phyloP scores from a whole-genome alignment of 176 grass and related monocot genomes.

The Metroxylon sagu region DNA sequence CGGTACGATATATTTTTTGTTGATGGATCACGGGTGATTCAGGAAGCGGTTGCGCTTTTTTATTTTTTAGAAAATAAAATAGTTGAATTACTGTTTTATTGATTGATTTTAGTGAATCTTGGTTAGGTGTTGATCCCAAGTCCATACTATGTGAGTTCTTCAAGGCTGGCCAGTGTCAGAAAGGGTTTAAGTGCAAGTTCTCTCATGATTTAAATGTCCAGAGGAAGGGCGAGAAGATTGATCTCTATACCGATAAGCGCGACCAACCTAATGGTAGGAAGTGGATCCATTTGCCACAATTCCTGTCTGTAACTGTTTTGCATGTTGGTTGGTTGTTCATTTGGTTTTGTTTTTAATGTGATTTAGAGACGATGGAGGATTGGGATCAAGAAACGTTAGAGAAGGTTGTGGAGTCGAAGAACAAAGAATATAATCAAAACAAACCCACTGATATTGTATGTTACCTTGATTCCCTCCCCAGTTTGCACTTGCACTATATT shows the following conservation, averaged over 20 bases:
- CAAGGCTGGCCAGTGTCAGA: slow-evolving; percentile 82
- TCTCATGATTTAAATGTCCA: slow-evolving; percentile 96
- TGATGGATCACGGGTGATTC: background rate
- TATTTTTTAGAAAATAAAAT: too few species aligned
- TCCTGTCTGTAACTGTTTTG: background rate
- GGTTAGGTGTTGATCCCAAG: slow-evolving; percentile 90
- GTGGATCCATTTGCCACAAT: background rate
- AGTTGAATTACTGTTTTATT: too few species aligned
- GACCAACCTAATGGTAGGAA: slow-evolving; percentile 39
- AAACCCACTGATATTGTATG: slow-evolving; percentile 99
- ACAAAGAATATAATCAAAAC: slow-evolving; percentile 86
- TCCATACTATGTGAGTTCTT: slow-evolving; percentile 96
- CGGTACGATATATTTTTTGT: slow-evolving; percentile 36
- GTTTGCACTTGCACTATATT: background rate
- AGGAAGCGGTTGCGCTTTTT: too few species aligned
- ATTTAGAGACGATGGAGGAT: slow-evolving; percentile 85
- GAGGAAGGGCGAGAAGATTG: slow-evolving; percentile 99
- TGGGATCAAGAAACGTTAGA: slow-evolving; percentile 98
- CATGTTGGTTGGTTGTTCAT: background rate
- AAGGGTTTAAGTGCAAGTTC: slow-evolving; percentile 98
- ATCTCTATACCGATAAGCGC: slow-evolving; percentile 94
- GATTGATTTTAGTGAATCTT: background rate
- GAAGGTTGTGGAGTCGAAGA: slow-evolving; percentile 85
- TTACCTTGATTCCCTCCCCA: background rate
- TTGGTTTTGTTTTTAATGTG: slow-evolving; percentile 6